phyloP scores from a whole-genome alignment of 78 protist genomes.

The Dictyostelium brefeldianum region DNA sequence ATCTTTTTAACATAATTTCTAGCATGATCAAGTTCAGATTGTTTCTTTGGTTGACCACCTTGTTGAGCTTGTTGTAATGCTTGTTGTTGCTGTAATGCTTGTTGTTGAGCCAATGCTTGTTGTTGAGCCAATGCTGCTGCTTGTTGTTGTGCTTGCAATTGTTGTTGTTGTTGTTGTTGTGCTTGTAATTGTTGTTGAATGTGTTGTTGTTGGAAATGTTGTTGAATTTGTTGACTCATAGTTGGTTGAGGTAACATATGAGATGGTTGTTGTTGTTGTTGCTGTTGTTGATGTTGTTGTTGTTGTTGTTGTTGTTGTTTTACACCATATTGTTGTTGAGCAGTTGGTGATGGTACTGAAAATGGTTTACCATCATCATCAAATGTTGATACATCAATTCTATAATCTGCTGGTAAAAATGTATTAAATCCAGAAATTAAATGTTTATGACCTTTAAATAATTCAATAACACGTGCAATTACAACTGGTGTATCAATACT shows the following conservation, averaged over 20 bases:
- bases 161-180: not conserved
- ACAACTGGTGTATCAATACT: constrained; percentile 96
- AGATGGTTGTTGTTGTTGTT: constrained; percentile 22
- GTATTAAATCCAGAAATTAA: constrained; percentile 96
- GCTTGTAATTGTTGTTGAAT: not conserved
- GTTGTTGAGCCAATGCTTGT: not conserved
- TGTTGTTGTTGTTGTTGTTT: constrained; percentile 19
- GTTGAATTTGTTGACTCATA: constrained; percentile 19
- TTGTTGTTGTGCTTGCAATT: constrained; percentile 32
- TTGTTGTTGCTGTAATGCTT: constrained; percentile 31
- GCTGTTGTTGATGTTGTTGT: constrained; percentile 35
- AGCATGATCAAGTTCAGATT: constrained; percentile 90
- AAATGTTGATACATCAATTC: constrained; percentile 82
- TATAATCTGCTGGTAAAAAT: constrained; percentile 95
- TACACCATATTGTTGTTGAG: constrained; percentile 14
- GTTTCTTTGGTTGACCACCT: constrained; percentile 35
- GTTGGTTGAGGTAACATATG: not conserved
- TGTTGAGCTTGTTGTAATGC: constrained; percentile 4
- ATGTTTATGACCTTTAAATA: constrained; percentile 92
- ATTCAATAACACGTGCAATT: constrained; percentile 89
- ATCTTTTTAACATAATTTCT: constrained; percentile 92
- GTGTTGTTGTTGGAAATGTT: constrained; percentile 20
- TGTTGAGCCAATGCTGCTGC: not conserved
- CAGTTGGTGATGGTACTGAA: constrained; percentile 65
- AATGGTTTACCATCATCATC: constrained; percentile 47